Percentiles rank a stretch among this genome's conserved stretches.
Conservation (phyloP, 2,329 filamentous ascomycete genomes). For the Fusarium irregulare region DNA sequence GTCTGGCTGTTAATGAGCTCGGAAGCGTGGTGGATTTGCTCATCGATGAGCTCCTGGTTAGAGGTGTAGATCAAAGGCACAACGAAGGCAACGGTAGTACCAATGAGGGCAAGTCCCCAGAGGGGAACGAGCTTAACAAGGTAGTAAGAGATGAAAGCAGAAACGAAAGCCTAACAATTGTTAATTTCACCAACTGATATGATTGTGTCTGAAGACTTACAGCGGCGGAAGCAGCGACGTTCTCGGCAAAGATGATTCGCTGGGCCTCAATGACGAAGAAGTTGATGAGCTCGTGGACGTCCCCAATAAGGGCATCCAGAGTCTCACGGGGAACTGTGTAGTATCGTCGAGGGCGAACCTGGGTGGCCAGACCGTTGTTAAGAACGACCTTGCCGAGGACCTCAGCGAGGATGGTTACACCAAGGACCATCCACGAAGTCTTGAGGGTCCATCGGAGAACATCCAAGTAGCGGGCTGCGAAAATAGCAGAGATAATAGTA, state of each 20-base stretch:
- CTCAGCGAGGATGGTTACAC: constrained; percentile 70
- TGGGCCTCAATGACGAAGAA: constrained; percentile 78
- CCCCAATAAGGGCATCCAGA: constrained; percentile 69
- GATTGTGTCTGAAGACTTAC: constrained; percentile 58
- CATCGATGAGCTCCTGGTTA: constrained; percentile 77
- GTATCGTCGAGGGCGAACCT: constrained; percentile 74
- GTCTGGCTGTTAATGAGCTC: constrained; percentile 72
- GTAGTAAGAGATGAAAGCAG: constrained; percentile 73
- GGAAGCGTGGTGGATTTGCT: constrained; percentile 67
- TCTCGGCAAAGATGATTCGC: constrained; percentile 76
- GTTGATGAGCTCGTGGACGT: constrained; percentile 76
- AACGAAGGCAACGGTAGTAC: constrained; percentile 69
- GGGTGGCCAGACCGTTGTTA: constrained; percentile 71
- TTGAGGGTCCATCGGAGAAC: constrained; percentile 73
- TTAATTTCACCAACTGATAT: constrained; percentile 24
- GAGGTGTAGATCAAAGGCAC: constrained; percentile 72
- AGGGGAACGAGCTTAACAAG: constrained; percentile 76
- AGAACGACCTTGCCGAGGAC: constrained; percentile 69
- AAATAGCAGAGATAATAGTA: constrained; percentile 68
- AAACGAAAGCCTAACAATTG: constrained; percentile 63
- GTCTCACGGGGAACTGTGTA: constrained; percentile 73
- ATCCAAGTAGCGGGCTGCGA: constrained; percentile 73
- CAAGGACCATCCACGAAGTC: constrained; percentile 72
- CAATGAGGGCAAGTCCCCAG: constrained; percentile 74
- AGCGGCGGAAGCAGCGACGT: constrained; percentile 67